Conservation (phyloP, 192 early-diverging fungal species). For the Chytriomyces hyalinus region DNA sequence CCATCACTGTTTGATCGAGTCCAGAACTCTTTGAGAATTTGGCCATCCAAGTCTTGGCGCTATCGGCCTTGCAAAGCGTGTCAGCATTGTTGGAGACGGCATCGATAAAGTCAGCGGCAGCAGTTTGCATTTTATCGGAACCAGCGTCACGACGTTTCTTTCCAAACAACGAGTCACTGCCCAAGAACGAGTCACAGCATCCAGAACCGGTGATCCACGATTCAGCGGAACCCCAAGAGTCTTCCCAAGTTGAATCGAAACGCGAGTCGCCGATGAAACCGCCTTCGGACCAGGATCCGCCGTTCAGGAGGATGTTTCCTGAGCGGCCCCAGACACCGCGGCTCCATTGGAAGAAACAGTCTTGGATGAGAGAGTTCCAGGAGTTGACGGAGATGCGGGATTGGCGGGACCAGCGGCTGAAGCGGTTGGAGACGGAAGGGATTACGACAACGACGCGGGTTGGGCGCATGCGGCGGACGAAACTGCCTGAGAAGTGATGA, state of each 20-base stretch:
- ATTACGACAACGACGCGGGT: neutral
- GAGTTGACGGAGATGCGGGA: neutral
- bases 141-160: too few species aligned
- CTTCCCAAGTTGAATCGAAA: neutral
- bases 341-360: neutral
- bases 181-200: neutral
- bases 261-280: neutral
- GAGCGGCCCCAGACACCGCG: neutral
- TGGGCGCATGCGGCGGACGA: neutral
- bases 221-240: neutral
- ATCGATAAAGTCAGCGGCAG: neutral
- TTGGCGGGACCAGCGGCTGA: neutral
- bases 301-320: neutral
- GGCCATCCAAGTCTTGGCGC: neutral
- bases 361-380: neutral
- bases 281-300: neutral
- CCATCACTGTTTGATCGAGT: neutral
- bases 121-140: neutral
- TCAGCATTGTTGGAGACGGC: neutral
- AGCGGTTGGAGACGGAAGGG: neutral
- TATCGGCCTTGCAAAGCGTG: neutral
- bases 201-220: neutral
- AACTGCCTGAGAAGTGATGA: neutral
- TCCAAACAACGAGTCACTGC: neutral
- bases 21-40: too few species aligned